Base-by-base conservation (phyloP, 371 early-diverging fungal species). In the Enterospora canceri region DNA sequence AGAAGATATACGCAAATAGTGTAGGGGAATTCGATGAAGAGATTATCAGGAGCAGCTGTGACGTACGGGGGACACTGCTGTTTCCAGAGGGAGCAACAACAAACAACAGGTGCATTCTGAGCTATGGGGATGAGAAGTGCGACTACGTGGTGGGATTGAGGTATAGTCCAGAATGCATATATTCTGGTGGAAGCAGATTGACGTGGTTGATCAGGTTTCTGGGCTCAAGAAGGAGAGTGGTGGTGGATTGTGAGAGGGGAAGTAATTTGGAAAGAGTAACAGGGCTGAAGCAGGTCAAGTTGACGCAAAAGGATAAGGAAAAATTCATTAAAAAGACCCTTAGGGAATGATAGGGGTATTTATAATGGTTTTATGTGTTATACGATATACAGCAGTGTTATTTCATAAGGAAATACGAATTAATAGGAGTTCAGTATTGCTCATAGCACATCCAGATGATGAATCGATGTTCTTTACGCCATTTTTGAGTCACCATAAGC, bases 391-490 rank as follows among this genome's bases (percentile, higher is more conserved):
- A n/a, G n/a, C n/a, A n/a, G n/a, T n/a, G n/a, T n/a, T n/a, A n/a
- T n/a, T n/a, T n/a, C n/a, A n/a, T n/a, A n/a, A n/a, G n/a, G n/a
- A n/a, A n/a, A n/a, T n/a, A n/a, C n/a, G n/a, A n/a, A n/a, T n/a
- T n/a, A n/a, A n/a, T n/a, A n/a, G n/a, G n/a, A n/a, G n/a, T n/a
- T n/a, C n/a, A n/a, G n/a, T 91, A 16, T 76, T 95, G 24, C 82
- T 93, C 30, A 89, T 86, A 19, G 94, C 98, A 24, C 98, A 97
- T 81, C 94, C 96, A 0, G 98, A 97, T 81, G 98, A 97, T 81
- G 98, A 97, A 76, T 90, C 89, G 79, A 91, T 95, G 92, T 97
- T 97, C 78, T 97, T 97, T 83, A 85, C 88, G 12, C 95, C 96
- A 0, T 86, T 89, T 12, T 40, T 91, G 2, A 72, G 83, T 24